Conservation (phyloP, 1,139 yeast genomes). For the Geotrichum cucujoidarum region DNA sequence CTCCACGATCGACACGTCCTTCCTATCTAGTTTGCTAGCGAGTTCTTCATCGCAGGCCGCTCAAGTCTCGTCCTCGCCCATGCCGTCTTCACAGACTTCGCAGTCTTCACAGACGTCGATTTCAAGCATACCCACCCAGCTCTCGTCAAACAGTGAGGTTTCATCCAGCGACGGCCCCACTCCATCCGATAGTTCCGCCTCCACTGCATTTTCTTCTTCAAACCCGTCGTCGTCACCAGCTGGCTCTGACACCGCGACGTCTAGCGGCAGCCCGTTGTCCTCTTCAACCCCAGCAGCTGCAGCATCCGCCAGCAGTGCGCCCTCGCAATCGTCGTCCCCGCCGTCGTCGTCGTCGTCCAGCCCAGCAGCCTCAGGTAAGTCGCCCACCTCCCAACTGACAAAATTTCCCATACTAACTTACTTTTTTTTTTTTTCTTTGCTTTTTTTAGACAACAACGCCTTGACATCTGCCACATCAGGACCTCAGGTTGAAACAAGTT, state of each 20-base stretch:
- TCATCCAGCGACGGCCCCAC: neutral
- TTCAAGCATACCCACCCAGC: constrained; percentile 3
- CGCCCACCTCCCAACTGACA: neutral
- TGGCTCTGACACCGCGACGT: neutral
- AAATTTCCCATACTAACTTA: constrained; percentile 2
- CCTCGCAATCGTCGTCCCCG: too few species aligned
- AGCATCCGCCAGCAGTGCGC: too few species aligned
- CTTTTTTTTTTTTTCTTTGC: constrained; percentile 7
- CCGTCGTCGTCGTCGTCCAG: neutral
- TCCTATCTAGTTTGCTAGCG: constrained; percentile 7
- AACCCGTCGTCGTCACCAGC: neutral
- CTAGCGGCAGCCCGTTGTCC: neutral
- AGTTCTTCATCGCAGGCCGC: neutral
- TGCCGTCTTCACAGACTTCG: neutral
- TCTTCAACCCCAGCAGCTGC: too few species aligned
- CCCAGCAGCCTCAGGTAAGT: neutral
- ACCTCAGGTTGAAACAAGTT: constrained; percentile 15
- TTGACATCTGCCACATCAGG: constrained; percentile 12
- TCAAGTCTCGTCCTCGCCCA: neutral
- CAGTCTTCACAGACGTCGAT: neutral
- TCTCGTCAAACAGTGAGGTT: neutral
- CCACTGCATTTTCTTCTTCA: neutral
- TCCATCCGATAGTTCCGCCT: neutral
- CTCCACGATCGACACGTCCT: constrained; percentile 4
- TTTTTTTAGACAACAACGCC: constrained; percentile 9